Conservation (phyloP, 176 grass and related monocot species). For the Saccharum officinarum region DNA sequence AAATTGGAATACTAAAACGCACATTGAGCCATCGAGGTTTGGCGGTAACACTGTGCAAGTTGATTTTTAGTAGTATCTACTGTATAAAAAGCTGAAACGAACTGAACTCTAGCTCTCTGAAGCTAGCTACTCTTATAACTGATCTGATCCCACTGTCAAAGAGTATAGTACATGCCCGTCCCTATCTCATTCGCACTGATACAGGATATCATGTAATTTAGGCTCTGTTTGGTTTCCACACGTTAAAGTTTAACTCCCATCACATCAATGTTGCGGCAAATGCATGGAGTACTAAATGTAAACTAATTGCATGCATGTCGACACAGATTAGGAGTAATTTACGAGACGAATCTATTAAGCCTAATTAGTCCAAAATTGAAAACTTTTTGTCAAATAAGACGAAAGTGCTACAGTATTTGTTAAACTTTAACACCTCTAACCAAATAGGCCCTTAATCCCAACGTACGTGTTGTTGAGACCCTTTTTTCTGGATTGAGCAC, state of each 20-base stretch:
- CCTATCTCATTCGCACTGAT: background rate
- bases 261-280: too few species aligned
- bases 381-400: too few species aligned
- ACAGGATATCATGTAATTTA: background rate
- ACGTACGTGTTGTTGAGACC: background rate
- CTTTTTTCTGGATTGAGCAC: conserved; percentile 12
- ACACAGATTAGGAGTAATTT: too few species aligned
- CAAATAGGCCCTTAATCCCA: background rate
- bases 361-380: too few species aligned
- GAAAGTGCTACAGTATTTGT: too few species aligned
- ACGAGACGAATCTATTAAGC: too few species aligned
- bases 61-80: background rate
- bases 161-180: conserved; percentile 10
- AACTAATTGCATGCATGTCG: too few species aligned
- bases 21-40: background rate
- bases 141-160: conserved; percentile 7
- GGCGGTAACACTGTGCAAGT: conserved; percentile 5
- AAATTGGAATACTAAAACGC: background rate
- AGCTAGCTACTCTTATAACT: background rate
- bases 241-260: too few species aligned
- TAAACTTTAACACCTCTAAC: too few species aligned
- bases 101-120: background rate
- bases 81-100: background rate
- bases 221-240: too few species aligned
- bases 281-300: too few species aligned